A percentile compares a stretch with the other conserved stretches of the same genome.
phyloP scores from a whole-genome alignment of 1,139 yeast species.

The Yamadazyma membranifaciens region DNA sequence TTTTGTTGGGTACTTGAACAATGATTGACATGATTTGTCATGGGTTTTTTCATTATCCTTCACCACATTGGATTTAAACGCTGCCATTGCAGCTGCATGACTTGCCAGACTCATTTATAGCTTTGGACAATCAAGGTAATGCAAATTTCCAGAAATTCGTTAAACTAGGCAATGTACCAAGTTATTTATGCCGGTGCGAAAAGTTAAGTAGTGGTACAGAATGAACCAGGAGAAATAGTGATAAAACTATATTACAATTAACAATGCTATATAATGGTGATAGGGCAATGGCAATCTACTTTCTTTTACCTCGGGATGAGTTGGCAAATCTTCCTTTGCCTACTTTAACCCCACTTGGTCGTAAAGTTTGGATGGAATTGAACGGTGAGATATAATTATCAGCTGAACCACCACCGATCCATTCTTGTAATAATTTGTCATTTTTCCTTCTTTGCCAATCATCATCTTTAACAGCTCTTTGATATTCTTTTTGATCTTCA shows the following conservation, averaged over 20 bases:
- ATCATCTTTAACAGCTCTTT: constrained; percentile 81
- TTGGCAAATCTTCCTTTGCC: constrained; percentile 85
- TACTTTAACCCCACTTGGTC: constrained; percentile 70
- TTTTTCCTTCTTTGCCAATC: constrained; percentile 85
- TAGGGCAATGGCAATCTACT: constrained; percentile 3
- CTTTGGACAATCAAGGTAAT: neutral
- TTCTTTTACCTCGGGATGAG: constrained; percentile 34
- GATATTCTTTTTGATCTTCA: constrained; percentile 94
- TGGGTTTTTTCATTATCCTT: constrained; percentile 7
- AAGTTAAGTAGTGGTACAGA: neutral
- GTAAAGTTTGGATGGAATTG: constrained; percentile 58
- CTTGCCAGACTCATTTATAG: constrained; percentile 16
- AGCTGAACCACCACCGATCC: constrained; percentile 94
- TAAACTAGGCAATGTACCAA: too few species aligned
- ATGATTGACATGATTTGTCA: neutral
- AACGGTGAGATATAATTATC: constrained; percentile 92
- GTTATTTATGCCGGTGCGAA: neutral
- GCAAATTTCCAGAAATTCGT: too few species aligned
- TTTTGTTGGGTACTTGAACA: neutral
- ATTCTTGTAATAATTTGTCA: constrained; percentile 80
- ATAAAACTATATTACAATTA: too few species aligned
- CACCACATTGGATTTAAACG: constrained; percentile 22
- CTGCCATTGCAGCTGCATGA: constrained; percentile 37
- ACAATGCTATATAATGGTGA: too few species aligned
- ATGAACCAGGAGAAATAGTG: too few species aligned